Evolutionary conservation across 1,284 basidiomycete genomes (phyloP), one percentile per base, ranked within the genome.

Genomic region (Mycosarcoma maydis): DNA sequence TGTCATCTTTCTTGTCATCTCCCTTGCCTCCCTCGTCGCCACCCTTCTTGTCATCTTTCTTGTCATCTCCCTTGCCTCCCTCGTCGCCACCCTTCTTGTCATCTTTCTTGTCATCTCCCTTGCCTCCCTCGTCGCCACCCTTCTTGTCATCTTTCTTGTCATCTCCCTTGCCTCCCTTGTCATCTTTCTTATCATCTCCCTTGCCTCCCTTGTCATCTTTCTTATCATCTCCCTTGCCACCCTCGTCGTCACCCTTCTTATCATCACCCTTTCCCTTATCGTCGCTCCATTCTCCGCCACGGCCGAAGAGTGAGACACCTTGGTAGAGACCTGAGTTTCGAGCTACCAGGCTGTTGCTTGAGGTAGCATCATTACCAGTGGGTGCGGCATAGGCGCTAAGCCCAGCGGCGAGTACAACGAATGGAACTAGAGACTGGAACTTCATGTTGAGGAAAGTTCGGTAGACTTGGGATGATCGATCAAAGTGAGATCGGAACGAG

Each of bases 341-440:
- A 43, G 45, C 30, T 14, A 56, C 32, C 26, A 62, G 60, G 30
- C 30, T 19, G 40, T 47, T 44, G 45, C 32, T 27, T 19, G 36
- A 37, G 6, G 44, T 22, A 43, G 20, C n/a, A 19, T 57, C 37
- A 8, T 26, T 9, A 11, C 36, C 27, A 14, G 53, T 36, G 17
- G 64, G 64, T 9, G 64, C 64, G 20, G 64, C 64, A 9, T 53
- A 53, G 26, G 58, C 64, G 17, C 64, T 39, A 10, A 61, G 52
- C 24, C 57, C 57, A 6, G 46, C 45, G 26, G 64, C 64, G n/a
- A 67, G 30, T 13, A 67, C 38, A 7, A 61, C 49, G 26, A 67
- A 61, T 2, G 64, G 40, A 13, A 61, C 45, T 13, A 67, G 37
- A 14, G 53, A 43, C 23, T 67, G 64, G 24, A 57, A 27, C 49